Evolutionary conservation across 1,284 basidiomycete genomes (phyloP).

Genomic region (Entoloma clypeatum): DNA sequence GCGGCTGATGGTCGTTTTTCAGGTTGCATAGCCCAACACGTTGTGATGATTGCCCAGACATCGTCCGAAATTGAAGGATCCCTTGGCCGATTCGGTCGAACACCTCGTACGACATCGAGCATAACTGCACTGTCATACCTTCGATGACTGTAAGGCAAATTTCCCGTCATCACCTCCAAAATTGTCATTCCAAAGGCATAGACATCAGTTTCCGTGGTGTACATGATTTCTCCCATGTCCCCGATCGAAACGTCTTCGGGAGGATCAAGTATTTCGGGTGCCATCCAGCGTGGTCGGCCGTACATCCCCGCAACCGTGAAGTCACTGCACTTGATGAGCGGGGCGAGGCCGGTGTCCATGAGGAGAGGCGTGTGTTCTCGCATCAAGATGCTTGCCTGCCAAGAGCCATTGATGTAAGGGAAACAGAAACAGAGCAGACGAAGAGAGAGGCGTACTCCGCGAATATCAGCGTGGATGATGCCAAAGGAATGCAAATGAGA

Average conservation of each 20-base stretch:
- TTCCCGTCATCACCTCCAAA: background rate
- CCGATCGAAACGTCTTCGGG: background rate
- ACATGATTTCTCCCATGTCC: background rate
- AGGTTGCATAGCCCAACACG: slow-evolving; percentile 9
- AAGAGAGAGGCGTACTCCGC: background rate
- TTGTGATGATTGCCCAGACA: slow-evolving; percentile 10
- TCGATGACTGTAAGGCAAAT: slow-evolving; percentile 6
- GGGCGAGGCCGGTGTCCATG: slow-evolving; percentile 3
- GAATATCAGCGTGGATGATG: slow-evolving; percentile 3
- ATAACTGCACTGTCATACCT: slow-evolving; percentile 12
- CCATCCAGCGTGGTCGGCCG: slow-evolving; percentile 1
- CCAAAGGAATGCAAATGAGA: background rate
- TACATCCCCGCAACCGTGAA: slow-evolving; percentile 1
- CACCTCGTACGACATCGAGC: slow-evolving; percentile 8
- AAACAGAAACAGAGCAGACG: background rate
- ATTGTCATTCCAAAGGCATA: slow-evolving; percentile 14
- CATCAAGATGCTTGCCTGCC: slow-evolving; percentile 3
- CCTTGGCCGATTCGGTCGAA: slow-evolving; percentile 7
- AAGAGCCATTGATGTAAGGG: background rate
- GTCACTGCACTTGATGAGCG: background rate
- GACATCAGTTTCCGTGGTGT: slow-evolving; percentile 5
- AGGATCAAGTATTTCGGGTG: background rate
- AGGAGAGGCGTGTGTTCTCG: background rate
- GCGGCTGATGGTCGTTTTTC: slow-evolving; percentile 7
- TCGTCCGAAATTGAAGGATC: slow-evolving; percentile 4